phyloP scores from a whole-genome alignment of 2,329 filamentous ascomycete genomes.

The Ophiosphaerella korrae region DNA sequence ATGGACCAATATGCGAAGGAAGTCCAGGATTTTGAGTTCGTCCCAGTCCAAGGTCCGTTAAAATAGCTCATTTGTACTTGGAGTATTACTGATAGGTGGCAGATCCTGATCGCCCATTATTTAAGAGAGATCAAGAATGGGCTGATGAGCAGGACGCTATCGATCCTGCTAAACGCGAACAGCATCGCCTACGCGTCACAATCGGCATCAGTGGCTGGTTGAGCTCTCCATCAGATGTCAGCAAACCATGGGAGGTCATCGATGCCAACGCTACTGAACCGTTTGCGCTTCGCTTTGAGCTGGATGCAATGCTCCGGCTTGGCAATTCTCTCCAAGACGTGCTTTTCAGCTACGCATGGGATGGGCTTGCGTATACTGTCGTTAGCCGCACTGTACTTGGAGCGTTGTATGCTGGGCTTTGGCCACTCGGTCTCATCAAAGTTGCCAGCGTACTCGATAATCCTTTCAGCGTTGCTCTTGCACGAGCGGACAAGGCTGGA shows the following conservation, averaged over 20 bases:
- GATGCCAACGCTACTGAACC: conserved; percentile 70
- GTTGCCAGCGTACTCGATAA: conserved; percentile 70
- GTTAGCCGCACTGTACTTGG: conserved; percentile 63
- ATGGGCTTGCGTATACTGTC: conserved; percentile 71
- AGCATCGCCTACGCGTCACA: conserved; percentile 66
- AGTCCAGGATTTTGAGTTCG: conserved; percentile 83
- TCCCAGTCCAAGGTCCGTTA: conserved; percentile 65
- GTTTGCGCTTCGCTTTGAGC: conserved; percentile 83
- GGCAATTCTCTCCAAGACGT: conserved; percentile 77
- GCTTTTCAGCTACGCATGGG: conserved; percentile 78
- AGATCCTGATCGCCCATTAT: conserved; percentile 30
- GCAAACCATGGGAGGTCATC: conserved; percentile 76
- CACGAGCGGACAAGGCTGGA: conserved; percentile 79
- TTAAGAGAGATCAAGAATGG: conserved; percentile 28
- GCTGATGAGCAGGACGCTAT: conserved; percentile 31
- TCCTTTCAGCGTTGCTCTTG: conserved; percentile 76
- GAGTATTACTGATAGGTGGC: conserved; percentile 1
- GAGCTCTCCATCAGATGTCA: conserved; percentile 69
- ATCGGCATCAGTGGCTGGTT: conserved; percentile 84
- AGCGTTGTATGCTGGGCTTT: conserved; percentile 51
- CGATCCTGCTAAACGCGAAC: conserved; percentile 35
- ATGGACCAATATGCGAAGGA: conserved; percentile 84
- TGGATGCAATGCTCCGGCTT: conserved; percentile 74
- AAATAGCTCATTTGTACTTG: neutral
- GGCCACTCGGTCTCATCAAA: conserved; percentile 54